phyloP scores from a whole-genome alignment of 2,329 filamentous ascomycete species.

The Neurospora sp. region DNA sequence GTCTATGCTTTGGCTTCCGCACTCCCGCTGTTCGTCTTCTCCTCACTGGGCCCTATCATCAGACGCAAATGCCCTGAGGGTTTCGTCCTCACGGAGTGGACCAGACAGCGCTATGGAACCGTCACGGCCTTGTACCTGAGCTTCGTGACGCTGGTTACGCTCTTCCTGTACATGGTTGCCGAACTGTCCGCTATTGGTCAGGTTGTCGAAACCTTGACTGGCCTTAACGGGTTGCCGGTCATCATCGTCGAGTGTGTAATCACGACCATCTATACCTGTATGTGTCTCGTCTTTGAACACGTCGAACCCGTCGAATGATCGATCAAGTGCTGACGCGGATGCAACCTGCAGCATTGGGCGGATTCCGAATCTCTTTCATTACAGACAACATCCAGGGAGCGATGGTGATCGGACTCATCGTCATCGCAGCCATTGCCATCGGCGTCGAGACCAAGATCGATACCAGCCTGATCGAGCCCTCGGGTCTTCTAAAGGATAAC shows the following conservation, averaged over 20 bases:
- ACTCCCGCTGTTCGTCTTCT: slow-evolving; percentile 66
- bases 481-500: slow-evolving; percentile 57
- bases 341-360: slow-evolving; percentile 54
- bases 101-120: slow-evolving; percentile 65
- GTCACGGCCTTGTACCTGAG: slow-evolving; percentile 64
- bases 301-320: slow-evolving; percentile 3
- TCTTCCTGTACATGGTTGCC: slow-evolving; percentile 81
- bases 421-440: slow-evolving; percentile 70
- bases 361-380: slow-evolving; percentile 75
- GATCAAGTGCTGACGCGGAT: not conserved
- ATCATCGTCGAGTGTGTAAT: slow-evolving; percentile 70
- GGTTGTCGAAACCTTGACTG: slow-evolving; percentile 65
- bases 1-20: slow-evolving; percentile 67
- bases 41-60: slow-evolving; percentile 65
- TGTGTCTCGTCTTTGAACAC: slow-evolving; percentile 14
- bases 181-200: slow-evolving; percentile 76
- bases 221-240: slow-evolving; percentile 62
- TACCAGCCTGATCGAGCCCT: slow-evolving; percentile 55
- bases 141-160: slow-evolving; percentile 66
- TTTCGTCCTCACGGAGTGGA: slow-evolving; percentile 80
- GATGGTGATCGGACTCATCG: slow-evolving; percentile 66
- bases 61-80: slow-evolving; percentile 71
- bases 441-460: slow-evolving; percentile 67
- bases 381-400: slow-evolving; percentile 74
- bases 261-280: slow-evolving; percentile 78